Percentiles rank a stretch among this genome's conserved stretches.
phyloP scores from a whole-genome alignment of 176 grass and related monocot species.

The Echinochloa phyllopogon region DNA sequence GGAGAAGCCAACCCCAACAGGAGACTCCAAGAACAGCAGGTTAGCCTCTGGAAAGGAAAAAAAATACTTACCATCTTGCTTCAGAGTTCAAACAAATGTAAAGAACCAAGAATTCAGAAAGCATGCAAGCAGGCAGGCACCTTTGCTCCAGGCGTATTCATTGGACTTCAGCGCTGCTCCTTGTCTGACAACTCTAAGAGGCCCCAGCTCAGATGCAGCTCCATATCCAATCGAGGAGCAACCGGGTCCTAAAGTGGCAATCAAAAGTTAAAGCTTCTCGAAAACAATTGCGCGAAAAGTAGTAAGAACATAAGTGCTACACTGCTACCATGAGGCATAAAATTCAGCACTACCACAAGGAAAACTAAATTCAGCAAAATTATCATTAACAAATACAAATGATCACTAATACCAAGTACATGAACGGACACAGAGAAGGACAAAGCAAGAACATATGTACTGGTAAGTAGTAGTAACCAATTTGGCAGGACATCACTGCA shows the following conservation, averaged over 20 bases:
- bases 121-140: constrained; percentile 31
- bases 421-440: not conserved
- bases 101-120: not conserved
- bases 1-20: constrained; percentile 79
- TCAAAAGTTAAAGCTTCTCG: not conserved
- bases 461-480: not conserved
- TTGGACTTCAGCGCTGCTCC: constrained; percentile 72
- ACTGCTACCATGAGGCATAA: too few relatives aligned
- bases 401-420: not conserved
- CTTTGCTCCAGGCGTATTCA: constrained; percentile 82
- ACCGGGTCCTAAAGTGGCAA: constrained; percentile 54
- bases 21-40: constrained; percentile 86
- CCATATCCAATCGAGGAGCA: constrained; percentile 92
- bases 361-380: not conserved
- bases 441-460: not conserved
- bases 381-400: not conserved
- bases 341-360: not conserved
- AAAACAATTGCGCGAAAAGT: not conserved
- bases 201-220: constrained; percentile 71
- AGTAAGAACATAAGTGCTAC: constrained; percentile 1
- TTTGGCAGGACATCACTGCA: not conserved
- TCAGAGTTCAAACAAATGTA: not conserved
- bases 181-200: constrained; percentile 61
- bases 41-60: constrained; percentile 68
- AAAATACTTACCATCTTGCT: not conserved